These are phyloP conservation scores for Ceratobasidium sp. DNA, from an alignment of 1,284 basidiomycete species.

Conservation along the genomic window DNA sequence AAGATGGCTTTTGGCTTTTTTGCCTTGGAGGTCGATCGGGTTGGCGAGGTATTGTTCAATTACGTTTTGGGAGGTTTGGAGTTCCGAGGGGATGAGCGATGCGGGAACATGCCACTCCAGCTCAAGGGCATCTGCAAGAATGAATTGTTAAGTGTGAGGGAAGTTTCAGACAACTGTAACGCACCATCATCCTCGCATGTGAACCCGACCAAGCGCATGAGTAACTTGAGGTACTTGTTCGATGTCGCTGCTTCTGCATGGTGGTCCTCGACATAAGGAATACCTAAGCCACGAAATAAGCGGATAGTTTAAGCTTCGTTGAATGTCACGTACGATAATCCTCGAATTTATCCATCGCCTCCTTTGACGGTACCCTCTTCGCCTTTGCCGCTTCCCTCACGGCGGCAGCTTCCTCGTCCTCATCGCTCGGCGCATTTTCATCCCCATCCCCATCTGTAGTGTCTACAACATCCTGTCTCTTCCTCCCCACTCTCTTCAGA, in stretches of 20 bases:
- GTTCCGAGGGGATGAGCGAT: slow-evolving; percentile 70
- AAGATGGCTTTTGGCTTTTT: slow-evolving; percentile 75
- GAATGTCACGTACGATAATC: slow-evolving; percentile 75
- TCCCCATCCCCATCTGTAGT: slow-evolving; percentile 70
- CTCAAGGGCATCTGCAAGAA: slow-evolving; percentile 71
- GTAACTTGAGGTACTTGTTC: slow-evolving; percentile 82
- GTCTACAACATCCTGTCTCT: slow-evolving; percentile 78
- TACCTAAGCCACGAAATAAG: slow-evolving; percentile 64
- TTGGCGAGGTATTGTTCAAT: slow-evolving; percentile 81
- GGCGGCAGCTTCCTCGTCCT: slow-evolving; percentile 63
- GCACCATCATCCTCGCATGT: slow-evolving; percentile 72
- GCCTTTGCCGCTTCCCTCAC: slow-evolving; percentile 58
- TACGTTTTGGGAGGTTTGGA: slow-evolving; percentile 74
- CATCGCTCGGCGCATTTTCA: slow-evolving; percentile 55
- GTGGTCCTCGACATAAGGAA: slow-evolving; percentile 79
- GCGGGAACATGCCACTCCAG: slow-evolving; percentile 85
- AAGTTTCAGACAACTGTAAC: slow-evolving; percentile 26
- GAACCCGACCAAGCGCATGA: slow-evolving; percentile 82
- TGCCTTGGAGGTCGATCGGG: slow-evolving; percentile 81
- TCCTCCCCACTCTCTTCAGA: slow-evolving; percentile 73
- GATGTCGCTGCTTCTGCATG: slow-evolving; percentile 79
- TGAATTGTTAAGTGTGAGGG: slow-evolving; percentile 6
- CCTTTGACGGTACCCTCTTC: slow-evolving; percentile 68
- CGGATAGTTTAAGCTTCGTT: neutral
- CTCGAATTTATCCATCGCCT: slow-evolving; percentile 77